Conservation (phyloP, 495 filamentous ascomycete genomes). For the Halenospora varia region DNA sequence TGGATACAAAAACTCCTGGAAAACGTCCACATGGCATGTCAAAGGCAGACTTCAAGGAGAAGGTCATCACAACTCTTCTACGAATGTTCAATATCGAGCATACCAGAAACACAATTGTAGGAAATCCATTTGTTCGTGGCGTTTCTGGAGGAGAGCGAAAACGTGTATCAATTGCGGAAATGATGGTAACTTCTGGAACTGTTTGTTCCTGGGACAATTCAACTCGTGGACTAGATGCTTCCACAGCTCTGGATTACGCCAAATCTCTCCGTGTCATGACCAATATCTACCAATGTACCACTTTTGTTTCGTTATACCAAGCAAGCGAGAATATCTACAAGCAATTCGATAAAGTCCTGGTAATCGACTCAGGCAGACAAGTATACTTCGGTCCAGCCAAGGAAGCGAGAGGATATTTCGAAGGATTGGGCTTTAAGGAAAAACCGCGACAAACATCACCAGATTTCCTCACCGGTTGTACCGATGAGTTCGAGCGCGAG, state of each 20-base stretch:
- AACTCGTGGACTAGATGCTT: constrained; percentile 75
- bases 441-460: constrained; percentile 81
- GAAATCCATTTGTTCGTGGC: constrained; percentile 61
- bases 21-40: constrained; percentile 31
- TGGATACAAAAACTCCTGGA: constrained; percentile 35
- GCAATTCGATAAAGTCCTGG: constrained; percentile 83
- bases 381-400: constrained; percentile 74
- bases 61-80: constrained; percentile 24
- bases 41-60: constrained; percentile 21
- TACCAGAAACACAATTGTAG: constrained; percentile 67
- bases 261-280: constrained; percentile 64
- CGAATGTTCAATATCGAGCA: constrained; percentile 75
- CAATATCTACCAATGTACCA: constrained; percentile 61
- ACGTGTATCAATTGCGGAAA: constrained; percentile 70
- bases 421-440: constrained; percentile 71
- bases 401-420: constrained; percentile 75
- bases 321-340: constrained; percentile 80
- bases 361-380: constrained; percentile 74
- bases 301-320: constrained; percentile 79
- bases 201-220: constrained; percentile 84
- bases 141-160: constrained; percentile 74
- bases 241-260: constrained; percentile 75
- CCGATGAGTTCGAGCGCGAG: constrained; percentile 77
- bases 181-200: constrained; percentile 56
- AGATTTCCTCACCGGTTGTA: constrained; percentile 82